A percentile compares a stretch with the other conserved stretches of the same genome.
phyloP scores from a whole-genome alignment of 768 basidiomycete species.

The Trametes villosa region DNA sequence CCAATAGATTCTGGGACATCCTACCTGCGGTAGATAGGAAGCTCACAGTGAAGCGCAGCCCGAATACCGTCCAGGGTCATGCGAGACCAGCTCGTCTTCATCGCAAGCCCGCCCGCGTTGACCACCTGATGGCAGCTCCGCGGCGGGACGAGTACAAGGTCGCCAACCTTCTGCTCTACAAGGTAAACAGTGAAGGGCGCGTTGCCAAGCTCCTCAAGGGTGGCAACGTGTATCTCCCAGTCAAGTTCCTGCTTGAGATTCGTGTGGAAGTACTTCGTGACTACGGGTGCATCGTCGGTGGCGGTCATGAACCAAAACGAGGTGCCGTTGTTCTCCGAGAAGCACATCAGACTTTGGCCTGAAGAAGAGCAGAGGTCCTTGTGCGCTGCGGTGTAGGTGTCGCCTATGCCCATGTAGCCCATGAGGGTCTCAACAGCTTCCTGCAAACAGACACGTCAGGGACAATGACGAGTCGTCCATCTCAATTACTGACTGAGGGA shows the following conservation, averaged over 20 bases:
- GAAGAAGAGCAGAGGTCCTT: slow-evolving; percentile 86
- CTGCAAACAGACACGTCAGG: slow-evolving; percentile 39
- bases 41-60: slow-evolving; percentile 68
- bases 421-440: slow-evolving; percentile 74
- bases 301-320: slow-evolving; percentile 90
- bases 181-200: slow-evolving; percentile 76
- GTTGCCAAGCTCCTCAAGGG: slow-evolving; percentile 61
- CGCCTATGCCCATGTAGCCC: slow-evolving; percentile 83
- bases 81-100: slow-evolving; percentile 87
- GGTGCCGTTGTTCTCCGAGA: slow-evolving; percentile 70
- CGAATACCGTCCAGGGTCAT: slow-evolving; percentile 71
- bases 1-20: slow-evolving; percentile 4
- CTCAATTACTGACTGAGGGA: slow-evolving; percentile 45
- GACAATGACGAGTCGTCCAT: neutral
- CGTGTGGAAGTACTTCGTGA: slow-evolving; percentile 59
- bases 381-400: slow-evolving; percentile 84
- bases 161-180: slow-evolving; percentile 73
- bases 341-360: slow-evolving; percentile 88
- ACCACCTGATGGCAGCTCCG: slow-evolving; percentile 85
- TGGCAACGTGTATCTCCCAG: slow-evolving; percentile 70
- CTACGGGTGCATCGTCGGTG: slow-evolving; percentile 56
- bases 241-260: slow-evolving; percentile 66
- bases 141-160: slow-evolving; percentile 81
- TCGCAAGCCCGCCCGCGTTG: slow-evolving; percentile 77
- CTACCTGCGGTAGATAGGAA: slow-evolving; percentile 81